phyloP scores from a whole-genome alignment of 768 basidiomycete species.

The Coprinopsis marcescibilis region DNA sequence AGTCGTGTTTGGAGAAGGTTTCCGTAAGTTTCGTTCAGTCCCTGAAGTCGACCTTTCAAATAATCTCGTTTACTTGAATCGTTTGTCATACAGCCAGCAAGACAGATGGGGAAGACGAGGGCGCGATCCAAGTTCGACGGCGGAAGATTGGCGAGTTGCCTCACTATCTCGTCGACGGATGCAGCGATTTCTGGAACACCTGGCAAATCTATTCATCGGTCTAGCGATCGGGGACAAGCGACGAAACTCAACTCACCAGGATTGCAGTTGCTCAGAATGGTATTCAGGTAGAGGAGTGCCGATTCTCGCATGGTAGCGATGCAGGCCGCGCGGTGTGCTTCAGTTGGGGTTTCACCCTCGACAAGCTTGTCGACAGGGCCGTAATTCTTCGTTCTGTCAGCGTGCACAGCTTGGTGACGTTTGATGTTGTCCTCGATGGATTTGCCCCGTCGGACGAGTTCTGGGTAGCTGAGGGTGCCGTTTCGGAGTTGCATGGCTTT shows the following conservation, averaged over 20 bases:
- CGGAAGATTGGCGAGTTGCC: conserved; percentile 47
- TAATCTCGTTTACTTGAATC: conserved; percentile 52
- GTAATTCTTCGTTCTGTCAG: conserved; percentile 28
- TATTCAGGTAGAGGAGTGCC: conserved; percentile 63
- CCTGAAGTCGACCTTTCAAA: conserved; percentile 50
- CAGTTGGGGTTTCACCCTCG: conserved; percentile 27
- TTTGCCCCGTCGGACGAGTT: conserved; percentile 69
- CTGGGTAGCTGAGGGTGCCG: conserved; percentile 65
- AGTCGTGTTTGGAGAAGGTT: conserved; percentile 52
- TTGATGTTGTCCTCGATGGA: conserved; percentile 63
- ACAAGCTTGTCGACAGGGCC: conserved; percentile 24
- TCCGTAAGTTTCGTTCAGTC: conserved; percentile 52
- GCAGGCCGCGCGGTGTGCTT: conserved; percentile 44
- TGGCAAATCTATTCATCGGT: conserved; percentile 21
- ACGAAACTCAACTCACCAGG: conserved; percentile 46
- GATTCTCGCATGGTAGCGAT: conserved; percentile 60
- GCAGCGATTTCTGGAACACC: conserved; percentile 67
- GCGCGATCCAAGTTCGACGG: conserved; percentile 59
- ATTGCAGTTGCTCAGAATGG: conserved; percentile 59
- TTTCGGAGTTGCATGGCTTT: conserved; percentile 58
- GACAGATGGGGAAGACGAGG: conserved; percentile 66
- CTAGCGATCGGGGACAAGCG: not conserved
- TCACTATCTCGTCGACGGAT: conserved; percentile 50
- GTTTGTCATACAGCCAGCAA: conserved; percentile 71
- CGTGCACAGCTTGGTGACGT: conserved; percentile 31